These are phyloP conservation scores for Conticribra weissflogii DNA, from an alignment of 108 stramenopile species.

Conservation along the genomic window DNA sequence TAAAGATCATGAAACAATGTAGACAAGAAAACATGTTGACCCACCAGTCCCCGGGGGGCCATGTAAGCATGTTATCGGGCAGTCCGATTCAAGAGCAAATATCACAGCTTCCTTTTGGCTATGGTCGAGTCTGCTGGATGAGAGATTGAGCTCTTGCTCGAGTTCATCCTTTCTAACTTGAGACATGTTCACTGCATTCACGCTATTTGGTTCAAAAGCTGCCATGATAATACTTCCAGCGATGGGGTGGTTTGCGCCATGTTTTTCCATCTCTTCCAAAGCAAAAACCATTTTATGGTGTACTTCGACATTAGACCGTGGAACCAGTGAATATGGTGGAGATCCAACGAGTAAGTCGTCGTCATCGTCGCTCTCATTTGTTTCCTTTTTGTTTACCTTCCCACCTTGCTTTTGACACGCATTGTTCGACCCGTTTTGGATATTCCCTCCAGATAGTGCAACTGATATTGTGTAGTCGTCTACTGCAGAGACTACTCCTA, in stretches of 20 bases:
- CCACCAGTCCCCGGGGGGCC: constrained; percentile 83
- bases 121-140: constrained; percentile 57
- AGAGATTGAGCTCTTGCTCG: constrained; percentile 32
- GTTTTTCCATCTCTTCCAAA: constrained; percentile 64
- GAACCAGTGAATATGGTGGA: constrained; percentile 70
- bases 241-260: constrained; percentile 70
- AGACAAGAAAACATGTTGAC: neutral
- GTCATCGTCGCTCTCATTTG: constrained; percentile 45
- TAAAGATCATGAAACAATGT: neutral
- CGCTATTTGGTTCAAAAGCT: constrained; percentile 52
- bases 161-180: constrained; percentile 24
- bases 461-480: constrained; percentile 68
- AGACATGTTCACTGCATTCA: constrained; percentile 10
- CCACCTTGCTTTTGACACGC: constrained; percentile 26
- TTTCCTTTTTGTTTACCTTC: constrained; percentile 27
- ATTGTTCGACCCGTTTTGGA: constrained; percentile 14
- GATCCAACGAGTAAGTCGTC: constrained; percentile 38
- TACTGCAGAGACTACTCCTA: constrained; percentile 74
- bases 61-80: constrained; percentile 74
- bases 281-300: constrained; percentile 69
- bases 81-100: constrained; percentile 64
- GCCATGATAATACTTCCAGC: constrained; percentile 69
- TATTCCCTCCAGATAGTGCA: constrained; percentile 57
- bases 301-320: constrained; percentile 74
- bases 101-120: constrained; percentile 80